Base-by-base conservation (phyloP, 2,329 filamentous ascomycete genomes). In the Blumeriella jaapii region DNA sequence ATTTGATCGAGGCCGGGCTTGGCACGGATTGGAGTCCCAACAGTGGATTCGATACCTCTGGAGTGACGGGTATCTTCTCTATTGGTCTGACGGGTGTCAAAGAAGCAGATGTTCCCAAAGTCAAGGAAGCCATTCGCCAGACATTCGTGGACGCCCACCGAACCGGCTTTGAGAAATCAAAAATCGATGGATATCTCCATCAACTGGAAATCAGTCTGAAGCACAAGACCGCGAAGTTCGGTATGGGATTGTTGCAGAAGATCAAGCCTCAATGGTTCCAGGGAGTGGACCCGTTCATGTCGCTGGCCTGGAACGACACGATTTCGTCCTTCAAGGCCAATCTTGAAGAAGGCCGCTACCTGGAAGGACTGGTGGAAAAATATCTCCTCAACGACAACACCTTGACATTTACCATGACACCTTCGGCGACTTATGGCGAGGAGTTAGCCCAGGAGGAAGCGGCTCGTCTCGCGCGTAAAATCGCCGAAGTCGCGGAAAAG, bases 1-100 rank as follows among this genome's bases (percentile, higher is more conserved):
- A 81, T 2, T 65, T 98, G 39, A 82, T 98, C 35, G 89, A 96
- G 57, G 76, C 81, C 29, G 87, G 86, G 0, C 70, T 98, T 24
- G 91, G 91, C 14, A 83, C 85, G 0, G 89, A 94, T 51, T 98
- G 86, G 64, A 93, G 85, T 34, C 85, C 91, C 3, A 98, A 98
- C 54, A 84, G 86, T 2, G 91, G 91, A 9, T 93, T 91, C 50
- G 89, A 95, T 55, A 73, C 72, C 34, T 83, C 81, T 17, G 80
- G 75, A 14, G 82, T 74, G 48, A 68, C 72, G 12, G 83, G 82
- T 2, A 81, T 94, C 28, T 93, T 96, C 55, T 94, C 89, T 0
- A 73, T 96, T 25, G 91, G 91, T 1, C 62, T 96, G 19, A 93
- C 81, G 34, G 91, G 89, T n/a, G 83, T 96, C 7, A 80, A 79